Percentiles rank a stretch among this genome's conserved stretches.
Evolutionary conservation across 2,329 filamentous ascomycete species (phyloP).

Genomic region (Neophaeococcomyces mojaviensis): DNA sequence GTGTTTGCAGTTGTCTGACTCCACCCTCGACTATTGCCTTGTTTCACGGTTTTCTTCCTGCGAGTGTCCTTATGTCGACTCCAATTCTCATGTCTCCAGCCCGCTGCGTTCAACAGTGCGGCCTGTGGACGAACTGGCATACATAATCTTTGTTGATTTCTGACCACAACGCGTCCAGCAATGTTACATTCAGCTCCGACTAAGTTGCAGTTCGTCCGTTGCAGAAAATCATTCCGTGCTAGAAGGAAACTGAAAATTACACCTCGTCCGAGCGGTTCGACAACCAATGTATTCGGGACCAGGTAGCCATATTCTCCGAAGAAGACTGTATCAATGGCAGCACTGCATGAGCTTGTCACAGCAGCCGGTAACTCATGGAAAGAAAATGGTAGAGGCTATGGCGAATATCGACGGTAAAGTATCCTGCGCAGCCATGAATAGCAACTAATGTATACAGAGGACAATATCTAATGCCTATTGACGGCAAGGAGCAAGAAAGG

Average conservation of each 20-base stretch:
- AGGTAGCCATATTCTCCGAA: background rate
- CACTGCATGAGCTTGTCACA: background rate
- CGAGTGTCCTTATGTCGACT: background rate
- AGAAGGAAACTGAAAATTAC: background rate
- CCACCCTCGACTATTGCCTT: slow-evolving; percentile 1
- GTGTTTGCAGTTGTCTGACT: background rate
- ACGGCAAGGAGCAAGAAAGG: slow-evolving; percentile 68
- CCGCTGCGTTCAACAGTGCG: background rate
- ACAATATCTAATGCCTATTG: slow-evolving; percentile 70
- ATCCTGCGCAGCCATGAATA: background rate
- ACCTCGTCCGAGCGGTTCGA: too few relatives aligned
- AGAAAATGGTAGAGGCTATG: slow-evolving; percentile 17
- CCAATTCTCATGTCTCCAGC: background rate
- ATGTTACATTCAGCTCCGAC: background rate
- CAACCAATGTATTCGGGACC: slow-evolving; percentile 5
- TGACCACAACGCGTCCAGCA: background rate
- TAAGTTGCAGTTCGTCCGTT: background rate
- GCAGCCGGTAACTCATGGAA: background rate
- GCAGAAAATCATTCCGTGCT: background rate
- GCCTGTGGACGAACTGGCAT: background rate
- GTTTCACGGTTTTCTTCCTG: slow-evolving; percentile 3
- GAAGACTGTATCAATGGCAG: slow-evolving; percentile 2
- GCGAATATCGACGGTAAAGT: slow-evolving; percentile 15
- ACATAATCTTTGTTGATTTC: slow-evolving; percentile 1
- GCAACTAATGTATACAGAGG: slow-evolving; percentile 31